Percentiles rank a stretch among this genome's conserved stretches.
Conservation (phyloP, 345 rosid genomes). For the Sisymbrium irio region DNA sequence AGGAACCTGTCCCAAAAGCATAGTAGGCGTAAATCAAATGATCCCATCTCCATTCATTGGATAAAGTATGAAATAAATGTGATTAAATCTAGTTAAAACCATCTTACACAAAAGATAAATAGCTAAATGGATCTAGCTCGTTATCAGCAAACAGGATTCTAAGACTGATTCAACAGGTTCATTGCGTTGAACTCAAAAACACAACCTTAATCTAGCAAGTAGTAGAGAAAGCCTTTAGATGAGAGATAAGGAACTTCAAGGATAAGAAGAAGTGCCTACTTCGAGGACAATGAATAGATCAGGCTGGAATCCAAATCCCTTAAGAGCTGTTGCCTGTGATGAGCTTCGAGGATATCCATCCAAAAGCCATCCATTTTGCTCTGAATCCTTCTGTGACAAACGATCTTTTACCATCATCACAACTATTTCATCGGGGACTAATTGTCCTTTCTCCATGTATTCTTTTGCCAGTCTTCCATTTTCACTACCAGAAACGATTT, state of each 20-base stretch:
- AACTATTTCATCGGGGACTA: slow-evolving; percentile 77
- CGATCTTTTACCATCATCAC: slow-evolving; percentile 92
- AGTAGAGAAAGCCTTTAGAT: neutral
- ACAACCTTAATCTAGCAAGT: neutral
- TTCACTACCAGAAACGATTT: slow-evolving; percentile 77
- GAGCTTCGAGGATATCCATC: slow-evolving; percentile 96
- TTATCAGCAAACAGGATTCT: neutral
- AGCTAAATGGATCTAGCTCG: neutral
- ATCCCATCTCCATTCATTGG: neutral
- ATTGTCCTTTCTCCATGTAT: slow-evolving; percentile 78
- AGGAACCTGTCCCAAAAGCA: slow-evolving; percentile 58
- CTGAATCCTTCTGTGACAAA: slow-evolving; percentile 64
- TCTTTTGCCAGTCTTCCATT: slow-evolving; percentile 82
- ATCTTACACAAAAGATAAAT: neutral
- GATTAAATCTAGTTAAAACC: neutral
- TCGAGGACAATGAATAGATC: slow-evolving; percentile 83
- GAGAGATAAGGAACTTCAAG: neutral
- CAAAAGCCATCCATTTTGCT: slow-evolving; percentile 87
- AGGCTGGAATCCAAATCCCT: slow-evolving; percentile 61
- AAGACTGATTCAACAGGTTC: neutral
- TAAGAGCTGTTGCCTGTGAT: slow-evolving; percentile 85
- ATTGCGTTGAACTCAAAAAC: neutral
- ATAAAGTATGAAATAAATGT: neutral
- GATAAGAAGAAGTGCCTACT: slow-evolving; percentile 40
- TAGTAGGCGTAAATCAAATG: slow-evolving; percentile 1